These are phyloP conservation scores for Fusarium ramigenum DNA, from an alignment of 2,329 filamentous ascomycete species.

Conservation along the genomic window DNA sequence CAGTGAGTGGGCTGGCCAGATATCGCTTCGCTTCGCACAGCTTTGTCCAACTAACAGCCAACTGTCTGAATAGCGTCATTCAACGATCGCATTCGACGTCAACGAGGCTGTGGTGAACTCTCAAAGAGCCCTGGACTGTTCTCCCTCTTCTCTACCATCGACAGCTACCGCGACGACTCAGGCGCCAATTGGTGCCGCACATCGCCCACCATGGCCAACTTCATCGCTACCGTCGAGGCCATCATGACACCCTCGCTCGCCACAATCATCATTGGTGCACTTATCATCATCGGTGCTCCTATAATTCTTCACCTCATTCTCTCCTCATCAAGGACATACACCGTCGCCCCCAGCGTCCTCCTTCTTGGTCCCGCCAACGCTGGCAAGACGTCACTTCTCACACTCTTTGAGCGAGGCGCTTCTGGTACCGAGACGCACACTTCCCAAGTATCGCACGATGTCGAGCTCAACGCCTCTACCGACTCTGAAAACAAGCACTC, in stretches of 20 bases:
- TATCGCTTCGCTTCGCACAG: slow-evolving; percentile 21
- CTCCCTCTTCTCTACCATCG: not conserved
- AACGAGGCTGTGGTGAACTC: not conserved
- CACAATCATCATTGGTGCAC: slow-evolving; percentile 72
- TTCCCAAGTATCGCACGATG: slow-evolving; percentile 58
- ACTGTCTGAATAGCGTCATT: not conserved
- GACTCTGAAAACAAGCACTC: slow-evolving; percentile 54
- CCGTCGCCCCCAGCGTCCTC: slow-evolving; percentile 78
- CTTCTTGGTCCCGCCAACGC: slow-evolving; percentile 82
- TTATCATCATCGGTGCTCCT: slow-evolving; percentile 78
- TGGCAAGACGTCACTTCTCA: slow-evolving; percentile 91
- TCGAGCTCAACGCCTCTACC: slow-evolving; percentile 65
- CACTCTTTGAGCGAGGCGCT: slow-evolving; percentile 70
- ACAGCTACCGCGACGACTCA: not conserved
- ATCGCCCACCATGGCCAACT: slow-evolving; percentile 49
- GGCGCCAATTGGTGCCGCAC: slow-evolving; percentile 27
- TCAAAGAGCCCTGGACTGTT: not conserved
- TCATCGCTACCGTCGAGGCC: slow-evolving; percentile 57
- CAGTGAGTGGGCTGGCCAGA: slow-evolving; percentile 29
- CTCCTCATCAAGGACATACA: slow-evolving; percentile 71
- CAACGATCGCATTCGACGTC: not conserved
- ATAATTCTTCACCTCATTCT: slow-evolving; percentile 80
- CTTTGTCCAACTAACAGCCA: slow-evolving; percentile 11
- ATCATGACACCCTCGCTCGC: slow-evolving; percentile 68
- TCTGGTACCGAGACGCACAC: slow-evolving; percentile 62